Evolutionary conservation across 768 basidiomycete genomes (phyloP).

Genomic region (Antrodiella citrinella): DNA sequence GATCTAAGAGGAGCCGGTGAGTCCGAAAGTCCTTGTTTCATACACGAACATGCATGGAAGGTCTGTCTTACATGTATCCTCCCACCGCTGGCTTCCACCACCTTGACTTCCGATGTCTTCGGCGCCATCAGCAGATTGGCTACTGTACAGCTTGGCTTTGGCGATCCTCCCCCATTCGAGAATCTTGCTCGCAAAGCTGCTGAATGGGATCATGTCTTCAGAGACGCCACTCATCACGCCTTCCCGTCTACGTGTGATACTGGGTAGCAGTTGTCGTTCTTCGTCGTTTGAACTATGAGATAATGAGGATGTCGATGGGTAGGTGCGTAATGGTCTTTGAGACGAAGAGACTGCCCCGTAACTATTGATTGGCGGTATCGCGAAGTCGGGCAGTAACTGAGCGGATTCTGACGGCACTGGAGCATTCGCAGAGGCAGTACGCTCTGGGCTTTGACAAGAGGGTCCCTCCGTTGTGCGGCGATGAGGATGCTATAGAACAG

Average conservation of each 20-base stretch:
- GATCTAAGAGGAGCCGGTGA: too few species aligned
- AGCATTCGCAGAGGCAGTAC: neutral
- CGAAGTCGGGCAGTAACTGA: slow-evolving; percentile 29
- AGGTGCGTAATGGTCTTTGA: slow-evolving; percentile 10
- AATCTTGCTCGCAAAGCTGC: neutral
- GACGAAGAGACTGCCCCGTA: slow-evolving; percentile 38
- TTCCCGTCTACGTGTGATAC: slow-evolving; percentile 1
- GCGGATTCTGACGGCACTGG: neutral
- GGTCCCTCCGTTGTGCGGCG: neutral
- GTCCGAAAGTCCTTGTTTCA: too few species aligned
- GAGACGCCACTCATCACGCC: slow-evolving; percentile 15
- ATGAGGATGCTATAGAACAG: slow-evolving; percentile 2
- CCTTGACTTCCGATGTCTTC: too few species aligned
- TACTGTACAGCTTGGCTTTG: too few species aligned
- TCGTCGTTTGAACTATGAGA: slow-evolving; percentile 2
- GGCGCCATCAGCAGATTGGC: too few species aligned
- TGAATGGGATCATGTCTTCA: slow-evolving; percentile 23
- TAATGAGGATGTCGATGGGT: slow-evolving; percentile 14
- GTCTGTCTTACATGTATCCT: too few species aligned
- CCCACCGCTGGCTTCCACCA: too few species aligned
- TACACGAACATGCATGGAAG: too few species aligned
- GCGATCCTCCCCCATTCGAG: neutral
- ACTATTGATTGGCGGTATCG: slow-evolving; percentile 38
- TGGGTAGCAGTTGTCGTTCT: slow-evolving; percentile 33
- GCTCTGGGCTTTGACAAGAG: neutral